Evolutionary conservation across 371 early-diverging fungal species (phyloP).

Genomic region (Apophysomyces variabilis): DNA sequence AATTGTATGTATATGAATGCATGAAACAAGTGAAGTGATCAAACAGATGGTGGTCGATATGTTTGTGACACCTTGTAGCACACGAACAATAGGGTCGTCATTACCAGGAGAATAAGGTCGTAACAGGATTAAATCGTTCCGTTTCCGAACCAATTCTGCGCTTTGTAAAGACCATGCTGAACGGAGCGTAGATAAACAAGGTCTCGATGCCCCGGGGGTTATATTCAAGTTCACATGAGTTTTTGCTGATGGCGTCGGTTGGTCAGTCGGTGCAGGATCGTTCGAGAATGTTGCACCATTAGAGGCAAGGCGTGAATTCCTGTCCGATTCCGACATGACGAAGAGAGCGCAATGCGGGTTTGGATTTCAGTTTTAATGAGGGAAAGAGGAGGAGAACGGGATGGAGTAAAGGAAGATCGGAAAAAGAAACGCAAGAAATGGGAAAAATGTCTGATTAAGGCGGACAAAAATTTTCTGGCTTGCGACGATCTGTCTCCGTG

Average conservation of each 20-base stretch:
- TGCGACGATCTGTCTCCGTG: too few relatives aligned
- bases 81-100: background rate
- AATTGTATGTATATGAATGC: background rate
- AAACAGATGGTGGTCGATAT: background rate
- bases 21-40: background rate
- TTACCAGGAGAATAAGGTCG: background rate
- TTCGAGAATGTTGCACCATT: too few relatives aligned
- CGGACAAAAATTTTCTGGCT: too few relatives aligned
- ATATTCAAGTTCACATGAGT: background rate
- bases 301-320: too few relatives aligned
- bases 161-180: constrained; percentile 34
- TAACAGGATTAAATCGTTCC: background rate
- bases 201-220: constrained; percentile 9
- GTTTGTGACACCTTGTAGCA: background rate
- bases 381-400: too few relatives aligned
- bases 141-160: background rate
- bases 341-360: too few relatives aligned
- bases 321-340: too few relatives aligned
- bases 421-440: too few relatives aligned
- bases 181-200: constrained; percentile 30
- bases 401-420: too few relatives aligned
- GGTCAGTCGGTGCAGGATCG: too few relatives aligned
- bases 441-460: too few relatives aligned
- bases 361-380: too few relatives aligned
- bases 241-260: background rate